Base-by-base conservation (phyloP, 768 basidiomycete species). In the Lactarius pseudohatsudake region DNA sequence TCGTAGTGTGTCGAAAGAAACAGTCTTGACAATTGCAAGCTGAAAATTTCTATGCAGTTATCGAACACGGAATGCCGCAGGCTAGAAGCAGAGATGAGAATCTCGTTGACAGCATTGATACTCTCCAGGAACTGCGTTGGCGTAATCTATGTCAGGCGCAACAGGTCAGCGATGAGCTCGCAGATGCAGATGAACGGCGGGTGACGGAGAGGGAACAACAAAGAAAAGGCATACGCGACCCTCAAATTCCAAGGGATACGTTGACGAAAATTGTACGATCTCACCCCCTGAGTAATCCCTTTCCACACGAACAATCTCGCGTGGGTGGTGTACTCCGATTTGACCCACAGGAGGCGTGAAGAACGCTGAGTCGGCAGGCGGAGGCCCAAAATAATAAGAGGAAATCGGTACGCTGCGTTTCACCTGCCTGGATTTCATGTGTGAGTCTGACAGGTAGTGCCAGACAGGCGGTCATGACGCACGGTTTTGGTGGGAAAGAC, bases 281-380 rank as follows among this genome's bases (percentile, higher is more conserved):
- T 98, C 96, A 2, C 96, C 97, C 0, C 88, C 88, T 16, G 81
- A 85, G 75, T 97, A 99, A 76, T 99, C 97, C 61, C 97, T 80
- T 76, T 98, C 96, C 50, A 99, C 80, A 55, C 96, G 82, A 60
- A 99, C 79, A 65, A 99, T 85, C 79, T 98, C 96, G 61, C 96
- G 86, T 18, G 96, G 96, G 71, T 92, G 88, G 74, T 97, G 92
- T 28, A 89, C 77, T 3, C 95, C 96, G 64, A 98, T 90, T 60
- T 89, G 87, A 1, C 96, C 96, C 7, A 89, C 78, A 10, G 93
- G 93, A 2, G 82, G 77, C 0, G 90, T 92, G 3, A 92, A 92
- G 74, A 85, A 97, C 34, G 91, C 92, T 41, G 91, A 84, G 69
- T 86, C 86, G n/a, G 83, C 75, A 3, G 88, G 81, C 20, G 92